These are phyloP conservation scores for Puccinia horiana DNA, from an alignment of 1,284 basidiomycete genomes.

Conservation along the genomic window DNA sequence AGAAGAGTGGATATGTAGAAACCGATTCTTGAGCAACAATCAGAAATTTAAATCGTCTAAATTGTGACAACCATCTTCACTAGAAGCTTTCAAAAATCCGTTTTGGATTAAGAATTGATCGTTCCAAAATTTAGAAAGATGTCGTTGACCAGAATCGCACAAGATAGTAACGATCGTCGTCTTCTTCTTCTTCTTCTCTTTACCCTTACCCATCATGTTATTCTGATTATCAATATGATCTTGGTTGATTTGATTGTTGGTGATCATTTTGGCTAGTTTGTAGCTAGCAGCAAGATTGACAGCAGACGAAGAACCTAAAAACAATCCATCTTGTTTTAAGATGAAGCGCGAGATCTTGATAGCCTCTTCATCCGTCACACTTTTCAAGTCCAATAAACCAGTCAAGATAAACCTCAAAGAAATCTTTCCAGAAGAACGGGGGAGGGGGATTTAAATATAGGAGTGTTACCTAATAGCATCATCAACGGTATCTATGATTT, in stretches of 20 bases:
- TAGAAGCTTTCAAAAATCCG: background rate
- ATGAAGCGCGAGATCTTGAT: slow-evolving; percentile 89
- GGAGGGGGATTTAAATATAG: background rate
- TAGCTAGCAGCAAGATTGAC: slow-evolving; percentile 91
- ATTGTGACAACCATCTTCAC: background rate
- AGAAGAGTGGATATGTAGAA: too few species aligned
- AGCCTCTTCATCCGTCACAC: slow-evolving; percentile 83
- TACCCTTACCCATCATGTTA: background rate
- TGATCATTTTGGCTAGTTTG: slow-evolving; percentile 65
- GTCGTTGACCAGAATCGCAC: slow-evolving; percentile 35
- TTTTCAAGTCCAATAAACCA: slow-evolving; percentile 57
- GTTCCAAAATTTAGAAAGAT: slow-evolving; percentile 46
- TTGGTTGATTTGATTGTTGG: too few species aligned
- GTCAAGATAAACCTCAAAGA: background rate
- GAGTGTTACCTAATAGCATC: slow-evolving; percentile 75
- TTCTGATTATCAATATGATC: too few species aligned
- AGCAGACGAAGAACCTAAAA: slow-evolving; percentile 92
- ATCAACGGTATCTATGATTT: slow-evolving; percentile 76
- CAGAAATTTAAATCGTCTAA: background rate
- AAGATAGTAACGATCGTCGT: slow-evolving; percentile 29
- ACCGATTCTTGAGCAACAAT: too few species aligned
- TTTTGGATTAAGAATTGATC: slow-evolving; percentile 1
- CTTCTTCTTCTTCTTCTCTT: background rate
- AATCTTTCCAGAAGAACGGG: background rate
- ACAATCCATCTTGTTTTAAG: slow-evolving; percentile 84